These are phyloP conservation scores for Backusella mclennaniae DNA, from an alignment of 192 early-diverging fungal species.

Conservation along the genomic window DNA sequence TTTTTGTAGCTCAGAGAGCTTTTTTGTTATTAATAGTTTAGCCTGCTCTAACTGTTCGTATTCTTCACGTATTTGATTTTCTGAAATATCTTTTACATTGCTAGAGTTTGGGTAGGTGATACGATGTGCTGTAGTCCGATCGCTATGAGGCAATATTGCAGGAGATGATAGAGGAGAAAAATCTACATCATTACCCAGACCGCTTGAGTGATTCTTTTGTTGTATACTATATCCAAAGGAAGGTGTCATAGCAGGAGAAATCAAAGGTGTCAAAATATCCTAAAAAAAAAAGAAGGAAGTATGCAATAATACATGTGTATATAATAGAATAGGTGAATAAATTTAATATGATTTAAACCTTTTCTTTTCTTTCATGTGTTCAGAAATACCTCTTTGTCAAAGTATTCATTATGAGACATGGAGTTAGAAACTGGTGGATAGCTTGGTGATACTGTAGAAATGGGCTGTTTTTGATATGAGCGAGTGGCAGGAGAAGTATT, in stretches of 20 bases:
- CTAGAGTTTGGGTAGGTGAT: background rate
- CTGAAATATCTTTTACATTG: constrained; percentile 18
- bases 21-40: constrained; percentile 24
- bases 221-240: constrained; percentile 47
- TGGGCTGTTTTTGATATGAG: background rate
- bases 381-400: constrained; percentile 24
- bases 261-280: constrained; percentile 57
- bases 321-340: background rate
- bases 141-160: constrained; percentile 47
- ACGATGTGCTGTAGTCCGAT: constrained; percentile 4
- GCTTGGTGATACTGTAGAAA: background rate
- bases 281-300: constrained; percentile 2
- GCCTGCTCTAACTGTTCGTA: constrained; percentile 33
- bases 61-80: constrained; percentile 30
- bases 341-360: background rate
- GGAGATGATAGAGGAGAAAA: constrained; percentile 69
- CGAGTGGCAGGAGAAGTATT: background rate
- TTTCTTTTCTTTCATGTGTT: background rate
- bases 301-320: background rate
- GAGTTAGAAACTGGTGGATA: background rate
- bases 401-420: constrained; percentile 10
- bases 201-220: constrained; percentile 13
- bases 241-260: constrained; percentile 72
- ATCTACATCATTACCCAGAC: constrained; percentile 31
- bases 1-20: constrained; percentile 27